phyloP scores from a whole-genome alignment of 371 early-diverging fungal species.

The Thermomucor indicae-seudaticae region DNA sequence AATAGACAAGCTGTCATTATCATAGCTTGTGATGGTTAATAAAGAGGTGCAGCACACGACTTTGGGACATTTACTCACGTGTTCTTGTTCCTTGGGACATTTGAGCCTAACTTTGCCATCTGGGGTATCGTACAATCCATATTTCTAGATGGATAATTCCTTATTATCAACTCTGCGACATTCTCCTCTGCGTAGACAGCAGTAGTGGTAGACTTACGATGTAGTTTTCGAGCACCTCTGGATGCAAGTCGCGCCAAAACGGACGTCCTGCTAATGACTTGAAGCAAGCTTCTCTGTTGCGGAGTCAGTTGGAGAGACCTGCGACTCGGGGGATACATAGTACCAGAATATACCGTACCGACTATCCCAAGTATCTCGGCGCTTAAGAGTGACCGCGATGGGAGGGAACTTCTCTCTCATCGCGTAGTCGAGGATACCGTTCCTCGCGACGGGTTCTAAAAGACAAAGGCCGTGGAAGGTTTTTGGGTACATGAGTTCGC shows the following conservation, averaged over 20 bases:
- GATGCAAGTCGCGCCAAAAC: constrained; percentile 34
- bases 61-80: constrained; percentile 31
- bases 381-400: constrained; percentile 10
- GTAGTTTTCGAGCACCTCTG: constrained; percentile 33
- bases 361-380: constrained; percentile 17
- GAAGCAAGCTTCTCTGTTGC: constrained; percentile 23
- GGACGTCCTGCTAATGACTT: constrained; percentile 13
- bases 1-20: neutral
- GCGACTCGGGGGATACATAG: neutral
- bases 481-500: constrained; percentile 31
- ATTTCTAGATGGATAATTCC: constrained; percentile 13
- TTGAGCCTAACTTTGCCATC: constrained; percentile 37
- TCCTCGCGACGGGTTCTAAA: constrained; percentile 28
- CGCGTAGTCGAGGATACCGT: constrained; percentile 8
- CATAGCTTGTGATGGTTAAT: neutral
- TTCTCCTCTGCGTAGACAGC: neutral
- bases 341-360: neutral
- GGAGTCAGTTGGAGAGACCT: neutral
- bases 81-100: constrained; percentile 35
- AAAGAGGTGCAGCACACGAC: too few species aligned
- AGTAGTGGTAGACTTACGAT: constrained; percentile 17
- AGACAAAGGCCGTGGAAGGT: constrained; percentile 33
- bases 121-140: constrained; percentile 40
- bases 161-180: too few species aligned
- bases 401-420: constrained; percentile 14